phyloP scores from a whole-genome alignment of 2,329 filamentous ascomycete genomes.

The Calycina herbarum region DNA sequence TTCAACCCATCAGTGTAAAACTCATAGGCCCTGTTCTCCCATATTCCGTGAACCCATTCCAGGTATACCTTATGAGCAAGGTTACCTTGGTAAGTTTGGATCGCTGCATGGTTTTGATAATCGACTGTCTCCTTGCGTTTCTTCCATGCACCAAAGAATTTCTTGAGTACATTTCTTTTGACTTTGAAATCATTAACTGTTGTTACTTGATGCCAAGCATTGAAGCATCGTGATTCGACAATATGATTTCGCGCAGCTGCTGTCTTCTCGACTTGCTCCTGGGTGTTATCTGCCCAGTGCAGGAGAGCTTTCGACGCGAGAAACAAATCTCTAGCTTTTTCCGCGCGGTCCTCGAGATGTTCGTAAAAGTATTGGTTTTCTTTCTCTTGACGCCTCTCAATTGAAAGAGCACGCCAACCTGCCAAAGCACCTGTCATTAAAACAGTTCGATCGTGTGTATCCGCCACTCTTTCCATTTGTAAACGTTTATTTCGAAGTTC shows the following conservation, averaged over 20 bases:
- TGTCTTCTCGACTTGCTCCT: slow-evolving; percentile 65
- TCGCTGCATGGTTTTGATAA: slow-evolving; percentile 31
- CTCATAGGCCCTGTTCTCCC: slow-evolving; percentile 24
- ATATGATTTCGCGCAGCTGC: slow-evolving; percentile 69
- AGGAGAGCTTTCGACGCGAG: slow-evolving; percentile 64
- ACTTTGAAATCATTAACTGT: slow-evolving; percentile 43
- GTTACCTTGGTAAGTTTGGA: slow-evolving; percentile 36
- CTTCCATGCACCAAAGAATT: slow-evolving; percentile 54
- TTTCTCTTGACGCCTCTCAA: slow-evolving; percentile 21
- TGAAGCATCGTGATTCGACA: slow-evolving; percentile 67
- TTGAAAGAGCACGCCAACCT: slow-evolving; percentile 46
- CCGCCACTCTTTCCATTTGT: slow-evolving; percentile 46
- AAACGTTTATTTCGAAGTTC: slow-evolving; percentile 40
- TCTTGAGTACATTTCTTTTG: slow-evolving; percentile 51
- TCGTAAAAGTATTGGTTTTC: slow-evolving; percentile 55
- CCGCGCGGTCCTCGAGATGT: slow-evolving; percentile 59
- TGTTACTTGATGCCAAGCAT: slow-evolving; percentile 67
- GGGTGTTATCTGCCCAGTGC: slow-evolving; percentile 67
- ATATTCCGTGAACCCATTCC: slow-evolving; percentile 41
- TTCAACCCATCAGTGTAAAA: slow-evolving; percentile 25
- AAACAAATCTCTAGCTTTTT: slow-evolving; percentile 63
- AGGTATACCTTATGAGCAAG: slow-evolving; percentile 34
- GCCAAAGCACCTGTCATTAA: slow-evolving; percentile 55
- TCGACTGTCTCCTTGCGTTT: slow-evolving; percentile 27
- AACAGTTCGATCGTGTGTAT: slow-evolving; percentile 49